Conservation (phyloP, 2,329 filamentous ascomycete genomes). For the Hysterium pulicare region DNA sequence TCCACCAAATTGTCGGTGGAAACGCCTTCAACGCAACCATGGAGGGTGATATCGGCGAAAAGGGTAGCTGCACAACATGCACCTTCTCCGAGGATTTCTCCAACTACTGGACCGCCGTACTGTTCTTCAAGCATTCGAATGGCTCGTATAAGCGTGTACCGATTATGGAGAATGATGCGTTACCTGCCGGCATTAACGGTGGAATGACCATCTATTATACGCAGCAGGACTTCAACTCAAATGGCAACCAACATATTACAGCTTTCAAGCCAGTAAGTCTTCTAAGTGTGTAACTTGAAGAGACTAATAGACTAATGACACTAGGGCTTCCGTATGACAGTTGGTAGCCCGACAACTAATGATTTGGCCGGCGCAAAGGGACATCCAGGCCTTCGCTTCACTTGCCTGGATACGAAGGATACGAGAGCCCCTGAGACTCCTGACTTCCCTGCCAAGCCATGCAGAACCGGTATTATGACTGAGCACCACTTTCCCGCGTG, state of each 20-base stretch:
- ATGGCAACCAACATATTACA: constrained; percentile 27
- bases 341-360: constrained; percentile 29
- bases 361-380: constrained; percentile 16
- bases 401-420: constrained; percentile 22
- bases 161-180: constrained; percentile 23
- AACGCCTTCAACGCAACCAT: constrained; percentile 16
- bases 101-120: constrained; percentile 19
- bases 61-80: constrained; percentile 14
- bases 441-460: constrained; percentile 25
- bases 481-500: constrained; percentile 24
- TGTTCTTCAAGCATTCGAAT: constrained; percentile 29
- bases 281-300: not conserved
- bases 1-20: constrained; percentile 20
- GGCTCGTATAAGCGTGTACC: constrained; percentile 27
- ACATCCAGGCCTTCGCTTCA: constrained; percentile 21
- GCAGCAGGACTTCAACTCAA: constrained; percentile 36
- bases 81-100: constrained; percentile 17
- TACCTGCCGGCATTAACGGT: constrained; percentile 24
- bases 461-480: constrained; percentile 26
- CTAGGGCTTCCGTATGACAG: constrained; percentile 31
- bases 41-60: constrained; percentile 4
- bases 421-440: constrained; percentile 25
- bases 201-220: constrained; percentile 33
- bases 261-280: constrained; percentile 17
- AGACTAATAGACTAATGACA: constrained; percentile 2